These are phyloP conservation scores for Emergomyces orientalis DNA, from an alignment of 2,329 filamentous ascomycete species.

Conservation along the genomic window DNA sequence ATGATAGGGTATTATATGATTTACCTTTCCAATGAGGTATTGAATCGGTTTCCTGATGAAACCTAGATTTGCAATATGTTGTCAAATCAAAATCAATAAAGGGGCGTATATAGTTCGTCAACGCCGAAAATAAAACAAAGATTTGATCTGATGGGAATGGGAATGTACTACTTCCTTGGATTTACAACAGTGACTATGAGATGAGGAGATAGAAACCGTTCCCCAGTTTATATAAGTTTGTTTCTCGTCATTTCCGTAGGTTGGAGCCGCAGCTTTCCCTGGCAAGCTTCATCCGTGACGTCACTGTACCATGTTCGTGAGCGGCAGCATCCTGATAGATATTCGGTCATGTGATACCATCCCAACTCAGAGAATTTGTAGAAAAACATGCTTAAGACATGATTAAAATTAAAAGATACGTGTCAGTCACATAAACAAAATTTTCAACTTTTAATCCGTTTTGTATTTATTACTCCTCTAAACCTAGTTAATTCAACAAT, in stretches of 20 bases:
- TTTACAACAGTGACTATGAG: background rate
- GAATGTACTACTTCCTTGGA: too few species aligned
- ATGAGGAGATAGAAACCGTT: background rate
- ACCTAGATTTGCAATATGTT: background rate
- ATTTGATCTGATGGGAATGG: background rate
- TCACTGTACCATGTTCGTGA: background rate
- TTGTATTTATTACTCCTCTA: background rate
- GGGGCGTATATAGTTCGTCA: background rate
- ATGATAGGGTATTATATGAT: background rate
- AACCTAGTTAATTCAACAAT: background rate
- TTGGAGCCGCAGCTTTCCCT: constrained; percentile 2
- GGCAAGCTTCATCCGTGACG: constrained; percentile 17
- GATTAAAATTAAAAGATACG: background rate
- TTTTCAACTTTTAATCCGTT: background rate
- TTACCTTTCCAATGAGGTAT: background rate
- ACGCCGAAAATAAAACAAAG: background rate
- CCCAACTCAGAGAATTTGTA: too few species aligned
- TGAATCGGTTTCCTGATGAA: too few species aligned
- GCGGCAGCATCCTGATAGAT: background rate
- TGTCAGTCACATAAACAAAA: background rate
- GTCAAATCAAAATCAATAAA: background rate
- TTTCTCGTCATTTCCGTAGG: background rate
- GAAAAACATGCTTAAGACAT: too few species aligned
- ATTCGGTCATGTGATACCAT: background rate
- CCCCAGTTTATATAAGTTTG: background rate